Percentiles rank a stretch among this genome's conserved stretches.
These are phyloP conservation scores for Pythium aphanidermatum DNA, from an alignment of 352 stramenopile genomes.

Conservation along the genomic window DNA sequence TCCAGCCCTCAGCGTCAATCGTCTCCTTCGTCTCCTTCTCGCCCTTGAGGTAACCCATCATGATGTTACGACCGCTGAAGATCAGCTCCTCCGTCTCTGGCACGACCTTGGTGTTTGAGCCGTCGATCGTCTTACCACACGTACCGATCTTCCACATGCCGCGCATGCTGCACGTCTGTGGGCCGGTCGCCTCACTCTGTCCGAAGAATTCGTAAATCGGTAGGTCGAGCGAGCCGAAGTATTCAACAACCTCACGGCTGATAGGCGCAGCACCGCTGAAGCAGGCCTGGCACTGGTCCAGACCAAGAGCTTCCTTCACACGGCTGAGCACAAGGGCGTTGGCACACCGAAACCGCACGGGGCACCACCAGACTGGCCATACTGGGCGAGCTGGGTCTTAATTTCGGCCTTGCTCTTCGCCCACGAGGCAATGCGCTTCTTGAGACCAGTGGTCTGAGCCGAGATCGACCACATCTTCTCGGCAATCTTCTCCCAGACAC, in stretches of 20 bases:
- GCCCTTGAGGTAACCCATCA: slow-evolving; percentile 87
- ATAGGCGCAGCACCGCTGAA: slow-evolving; percentile 90
- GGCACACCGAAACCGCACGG: slow-evolving; percentile 88
- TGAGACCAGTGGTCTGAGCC: slow-evolving; percentile 84
- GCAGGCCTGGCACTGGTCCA: slow-evolving; percentile 81
- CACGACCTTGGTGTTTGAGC: slow-evolving; percentile 52
- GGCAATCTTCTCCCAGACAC: slow-evolving; percentile 92
- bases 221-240: slow-evolving; percentile 93
- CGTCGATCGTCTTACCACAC: slow-evolving; percentile 73
- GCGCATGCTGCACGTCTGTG: slow-evolving; percentile 68
- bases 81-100: slow-evolving; percentile 64
- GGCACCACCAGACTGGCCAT: slow-evolving; percentile 71
- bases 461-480: slow-evolving; percentile 87
- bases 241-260: slow-evolving; percentile 90
- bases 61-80: slow-evolving; percentile 80
- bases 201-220: slow-evolving; percentile 93
- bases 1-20: slow-evolving; percentile 91
- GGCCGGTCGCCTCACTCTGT: slow-evolving; percentile 88
- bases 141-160: slow-evolving; percentile 88
- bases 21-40: slow-evolving; percentile 80
- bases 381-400: slow-evolving; percentile 82
- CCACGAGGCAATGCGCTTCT: slow-evolving; percentile 89
- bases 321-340: slow-evolving; percentile 83
- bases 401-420: slow-evolving; percentile 84
- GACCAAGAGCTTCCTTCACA: slow-evolving; percentile 85